Evolutionary conservation across 805 yeast species (phyloP), one percentile per base, ranked within the genome.

Genomic region (Cyberlindnera samutprakarnensis): DNA sequence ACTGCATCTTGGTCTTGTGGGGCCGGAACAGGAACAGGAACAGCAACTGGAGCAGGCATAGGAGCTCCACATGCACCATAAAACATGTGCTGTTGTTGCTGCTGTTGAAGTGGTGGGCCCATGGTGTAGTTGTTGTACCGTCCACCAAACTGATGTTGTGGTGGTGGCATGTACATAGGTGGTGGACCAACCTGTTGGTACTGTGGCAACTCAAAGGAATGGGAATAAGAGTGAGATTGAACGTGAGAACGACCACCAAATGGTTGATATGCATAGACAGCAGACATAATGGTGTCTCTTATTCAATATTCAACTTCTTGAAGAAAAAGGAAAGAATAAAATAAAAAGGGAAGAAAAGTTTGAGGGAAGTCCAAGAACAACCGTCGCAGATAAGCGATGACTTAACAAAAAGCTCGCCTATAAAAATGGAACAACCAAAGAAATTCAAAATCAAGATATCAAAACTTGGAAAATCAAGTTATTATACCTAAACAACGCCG

Each of bases 361-460:
- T n/a, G n/a, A n/a, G n/a, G n/a, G n/a, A n/a, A n/a, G n/a, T n/a
- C n/a, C n/a, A n/a, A n/a, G n/a, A n/a, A n/a, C n/a, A n/a, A n/a
- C n/a, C n/a, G n/a, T 23, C 13, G n/a, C 7, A 10, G 23, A 16
- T 21, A 42, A 52, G 47, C 65, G 67, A 61, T 53, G 41, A 58
- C 67, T 61, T 61, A 61, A 48, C 47, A 47, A 61, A 61, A 61
- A 61, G 67, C 57, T 61, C 67, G 64, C 26, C 40, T 36, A 8
- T 14, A 15, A n/a, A 11, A 22, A 25, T 31, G 17, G 9, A 22
- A 14, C 23, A 9, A 28, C 17, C 16, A 7, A 14, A 18, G 16
- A 25, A 18, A n/a, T n/a, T n/a, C n/a, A n/a, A n/a, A n/a, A n/a
- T n/a, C n/a, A n/a, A n/a, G n/a, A n/a, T n/a, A n/a, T n/a, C n/a